Conservation (phyloP, 495 filamentous ascomycete species). For the Penicillium simplicissimum region DNA sequence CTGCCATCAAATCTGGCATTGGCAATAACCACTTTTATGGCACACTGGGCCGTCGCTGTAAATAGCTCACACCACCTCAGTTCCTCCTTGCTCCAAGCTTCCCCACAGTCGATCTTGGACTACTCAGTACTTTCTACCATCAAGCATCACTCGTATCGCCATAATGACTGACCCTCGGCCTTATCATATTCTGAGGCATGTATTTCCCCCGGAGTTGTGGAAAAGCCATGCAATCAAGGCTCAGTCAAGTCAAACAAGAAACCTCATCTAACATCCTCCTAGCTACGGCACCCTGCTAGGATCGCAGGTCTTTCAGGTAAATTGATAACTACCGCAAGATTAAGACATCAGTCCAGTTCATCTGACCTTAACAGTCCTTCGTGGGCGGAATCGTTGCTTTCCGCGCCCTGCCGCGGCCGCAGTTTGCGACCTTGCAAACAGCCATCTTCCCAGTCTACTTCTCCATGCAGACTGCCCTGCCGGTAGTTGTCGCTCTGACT, state of each 20-base stretch:
- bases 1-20: background rate
- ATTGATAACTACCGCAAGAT: background rate
- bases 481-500: conserved; percentile 74
- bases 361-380: conserved; percentile 60
- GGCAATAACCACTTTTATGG: conserved; percentile 2
- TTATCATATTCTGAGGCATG: conserved; percentile 76
- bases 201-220: background rate
- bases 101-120: background rate
- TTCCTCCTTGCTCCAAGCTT: conserved; percentile 4
- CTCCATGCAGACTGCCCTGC: conserved; percentile 71
- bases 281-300: conserved; percentile 82
- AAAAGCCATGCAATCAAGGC: background rate
- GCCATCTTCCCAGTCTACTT: conserved; percentile 87
- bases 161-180: conserved; percentile 59
- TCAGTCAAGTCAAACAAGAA: background rate
- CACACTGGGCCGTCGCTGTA: conserved; percentile 9
- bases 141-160: conserved; percentile 4
- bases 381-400: conserved; percentile 74
- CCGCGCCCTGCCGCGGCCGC: conserved; percentile 69
- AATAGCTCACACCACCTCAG: conserved; percentile 9
- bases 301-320: conserved; percentile 75
- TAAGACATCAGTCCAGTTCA: background rate
- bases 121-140: background rate
- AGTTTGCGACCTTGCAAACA: conserved; percentile 77
- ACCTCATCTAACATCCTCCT: conserved; percentile 26